Base-by-base conservation (phyloP, 2,329 filamentous ascomycete genomes). In the Triangularia verruculosa region DNA sequence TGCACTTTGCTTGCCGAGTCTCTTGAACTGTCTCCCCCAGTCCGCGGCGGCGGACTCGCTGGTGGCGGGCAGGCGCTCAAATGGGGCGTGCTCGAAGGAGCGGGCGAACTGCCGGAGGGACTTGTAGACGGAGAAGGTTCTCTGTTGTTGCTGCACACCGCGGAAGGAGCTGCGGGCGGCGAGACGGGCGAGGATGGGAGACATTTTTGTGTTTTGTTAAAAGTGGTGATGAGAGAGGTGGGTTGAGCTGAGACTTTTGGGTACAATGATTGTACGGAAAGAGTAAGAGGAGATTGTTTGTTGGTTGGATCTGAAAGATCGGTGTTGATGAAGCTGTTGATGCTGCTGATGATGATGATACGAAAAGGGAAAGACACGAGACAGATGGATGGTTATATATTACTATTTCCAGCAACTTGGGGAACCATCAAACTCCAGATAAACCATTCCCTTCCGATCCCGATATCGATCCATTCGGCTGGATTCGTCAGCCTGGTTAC, bases 71-170 rank as follows among this genome's bases (percentile, higher is more conserved):
- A 78, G 70, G 24, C 75, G 74, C 72, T 76, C 70, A 70, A 75
- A 77, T 61, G 74, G 74, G 62, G 77, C 75, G 17, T 74, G 67
- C 75, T 78, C 76, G 60, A 78, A 76, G 30, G 71, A 70, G 57
- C 76, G 74, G 57, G 73, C 74, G 59, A 76, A 72, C 64, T 69
- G 69, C 67, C 76, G 75, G 67, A 78, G 72, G 52, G 70, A 71
- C 59, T 70, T 69, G 66, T 77, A 70, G 62, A 77, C 68, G 62
- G 75, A 76, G 72, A 78, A 77, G n/a, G 74, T 69, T 61, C 74
- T 71, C 27, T 69, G 71, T 66, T 66, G 57, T 24, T 34, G 54
- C 61, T 57, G 63, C 71, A 70, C 62, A 64, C 70, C 70, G 62
- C 71, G 72, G 66, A 68, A 66, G 65, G 72, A 67, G 60, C 70